phyloP scores from a whole-genome alignment of 2,329 filamentous ascomycete species.

The Sporothrix euskadiensis region DNA sequence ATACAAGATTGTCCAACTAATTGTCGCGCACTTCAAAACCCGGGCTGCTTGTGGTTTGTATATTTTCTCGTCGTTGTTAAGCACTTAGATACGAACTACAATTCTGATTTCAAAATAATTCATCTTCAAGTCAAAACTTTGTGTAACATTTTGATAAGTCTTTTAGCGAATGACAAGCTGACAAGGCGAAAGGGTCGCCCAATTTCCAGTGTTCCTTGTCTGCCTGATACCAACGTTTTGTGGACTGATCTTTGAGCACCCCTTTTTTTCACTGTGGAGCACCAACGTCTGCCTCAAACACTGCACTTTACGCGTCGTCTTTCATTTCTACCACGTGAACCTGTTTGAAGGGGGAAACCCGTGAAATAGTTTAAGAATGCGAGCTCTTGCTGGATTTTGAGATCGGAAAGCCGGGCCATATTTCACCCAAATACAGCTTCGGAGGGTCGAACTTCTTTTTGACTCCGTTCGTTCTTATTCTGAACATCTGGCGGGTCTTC shows the following conservation, averaged over 20 bases:
- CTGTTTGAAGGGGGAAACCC: constrained; percentile 1
- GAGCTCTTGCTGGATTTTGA: neutral
- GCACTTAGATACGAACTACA: neutral
- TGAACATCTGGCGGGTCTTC: neutral
- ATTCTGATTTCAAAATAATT: neutral
- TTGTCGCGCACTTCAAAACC: neutral
- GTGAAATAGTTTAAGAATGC: neutral
- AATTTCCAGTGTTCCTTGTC: neutral
- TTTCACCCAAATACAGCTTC: neutral
- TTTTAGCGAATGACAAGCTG: neutral
- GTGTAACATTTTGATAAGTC: neutral
- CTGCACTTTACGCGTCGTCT: constrained; percentile 13
- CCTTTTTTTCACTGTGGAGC: constrained; percentile 15
- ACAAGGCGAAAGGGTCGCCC: neutral
- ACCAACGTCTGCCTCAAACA: constrained; percentile 18
- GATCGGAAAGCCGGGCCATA: neutral
- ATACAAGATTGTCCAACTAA: too few relatives aligned
- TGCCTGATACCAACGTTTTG: constrained; percentile 9
- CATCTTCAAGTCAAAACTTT: neutral
- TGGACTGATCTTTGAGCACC: constrained; percentile 6
- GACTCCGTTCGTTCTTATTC: constrained; percentile 7
- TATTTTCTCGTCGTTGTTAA: neutral
- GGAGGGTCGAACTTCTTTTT: neutral
- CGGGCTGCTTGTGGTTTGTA: too few relatives aligned
- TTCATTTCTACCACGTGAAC: neutral